These are phyloP conservation scores for Jasminum sambac DNA, from an alignment of 257 asterid species.

Conservation along the genomic window DNA sequence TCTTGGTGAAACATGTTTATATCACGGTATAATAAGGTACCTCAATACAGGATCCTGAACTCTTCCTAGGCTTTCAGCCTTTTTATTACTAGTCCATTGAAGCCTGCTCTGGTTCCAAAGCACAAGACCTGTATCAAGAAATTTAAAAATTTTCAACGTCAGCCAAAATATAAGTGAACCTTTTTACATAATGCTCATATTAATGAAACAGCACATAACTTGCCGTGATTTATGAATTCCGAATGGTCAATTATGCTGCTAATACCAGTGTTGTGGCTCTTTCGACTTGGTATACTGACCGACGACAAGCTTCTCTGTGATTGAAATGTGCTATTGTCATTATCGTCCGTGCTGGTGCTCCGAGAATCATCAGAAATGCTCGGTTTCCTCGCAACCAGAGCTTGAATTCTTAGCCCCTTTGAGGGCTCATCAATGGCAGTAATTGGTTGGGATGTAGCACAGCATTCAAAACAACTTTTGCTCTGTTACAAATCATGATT, in stretches of 20 bases:
- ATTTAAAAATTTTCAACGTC: conserved; percentile 9
- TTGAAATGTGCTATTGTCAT: conserved; percentile 55
- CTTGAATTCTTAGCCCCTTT: conserved; percentile 69
- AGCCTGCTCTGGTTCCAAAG: conserved; percentile 68
- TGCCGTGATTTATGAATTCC: conserved; percentile 73
- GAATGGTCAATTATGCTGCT: conserved; percentile 43
- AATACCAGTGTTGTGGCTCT: conserved; percentile 37
- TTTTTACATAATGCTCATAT: background rate
- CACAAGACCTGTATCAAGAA: conserved; percentile 45
- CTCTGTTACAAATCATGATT: conserved; percentile 56
- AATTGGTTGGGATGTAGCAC: conserved; percentile 57
- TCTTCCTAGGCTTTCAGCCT: conserved; percentile 32
- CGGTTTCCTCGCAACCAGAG: conserved; percentile 53
- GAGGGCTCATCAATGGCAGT: conserved; percentile 72
- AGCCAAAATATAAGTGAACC: background rate
- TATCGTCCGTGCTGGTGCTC: conserved; percentile 75
- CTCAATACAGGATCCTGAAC: conserved; percentile 50
- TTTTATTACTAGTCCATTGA: conserved; percentile 55
- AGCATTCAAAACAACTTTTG: conserved; percentile 82
- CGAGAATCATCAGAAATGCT: conserved; percentile 70
- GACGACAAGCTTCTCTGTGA: conserved; percentile 78
- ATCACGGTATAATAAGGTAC: conserved; percentile 30
- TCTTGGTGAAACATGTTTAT: background rate
- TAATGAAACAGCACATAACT: conserved; percentile 12
- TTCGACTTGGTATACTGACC: conserved; percentile 56